These are phyloP conservation scores for Lentinus polychrous DNA, from an alignment of 1,284 basidiomycete species.

Conservation along the genomic window DNA sequence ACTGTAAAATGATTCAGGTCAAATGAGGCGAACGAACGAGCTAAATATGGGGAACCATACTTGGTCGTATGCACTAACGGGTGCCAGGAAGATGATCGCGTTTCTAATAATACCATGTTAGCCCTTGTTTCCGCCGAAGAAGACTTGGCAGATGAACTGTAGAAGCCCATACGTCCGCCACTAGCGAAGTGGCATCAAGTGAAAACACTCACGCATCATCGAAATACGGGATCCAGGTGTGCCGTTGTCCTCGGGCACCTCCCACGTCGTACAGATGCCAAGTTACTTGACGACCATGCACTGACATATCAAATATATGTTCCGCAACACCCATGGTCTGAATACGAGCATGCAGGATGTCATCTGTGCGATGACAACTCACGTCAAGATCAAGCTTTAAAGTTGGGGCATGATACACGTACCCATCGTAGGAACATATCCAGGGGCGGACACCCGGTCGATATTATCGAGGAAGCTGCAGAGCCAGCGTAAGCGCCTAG, in stretches of 20 bases:
- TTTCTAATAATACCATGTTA: slow-evolving; percentile 29
- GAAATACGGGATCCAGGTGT: slow-evolving; percentile 78
- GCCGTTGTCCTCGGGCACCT: slow-evolving; percentile 76
- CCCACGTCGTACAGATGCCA: slow-evolving; percentile 83
- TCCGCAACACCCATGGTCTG: slow-evolving; percentile 82
- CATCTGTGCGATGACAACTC: slow-evolving; percentile 40
- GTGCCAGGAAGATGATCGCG: slow-evolving; percentile 81
- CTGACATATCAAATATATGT: slow-evolving; percentile 66
- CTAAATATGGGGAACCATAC: slow-evolving; percentile 28
- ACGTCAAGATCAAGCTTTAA: neutral
- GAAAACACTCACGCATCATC: slow-evolving; percentile 51
- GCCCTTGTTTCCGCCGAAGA: neutral
- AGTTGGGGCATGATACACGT: slow-evolving; percentile 7
- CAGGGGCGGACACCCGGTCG: slow-evolving; percentile 52
- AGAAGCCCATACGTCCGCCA: neutral
- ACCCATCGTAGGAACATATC: slow-evolving; percentile 72
- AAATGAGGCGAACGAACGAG: slow-evolving; percentile 2
- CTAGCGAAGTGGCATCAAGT: neutral
- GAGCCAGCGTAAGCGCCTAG: neutral
- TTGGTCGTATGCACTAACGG: slow-evolving; percentile 84
- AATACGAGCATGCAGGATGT: slow-evolving; percentile 76
- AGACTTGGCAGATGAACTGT: neutral
- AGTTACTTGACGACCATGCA: slow-evolving; percentile 66
- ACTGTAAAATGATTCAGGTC: slow-evolving; percentile 36
- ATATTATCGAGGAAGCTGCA: slow-evolving; percentile 69